Base-by-base conservation (phyloP, 176 grass and related monocot species). In the Zoysia japonica region DNA sequence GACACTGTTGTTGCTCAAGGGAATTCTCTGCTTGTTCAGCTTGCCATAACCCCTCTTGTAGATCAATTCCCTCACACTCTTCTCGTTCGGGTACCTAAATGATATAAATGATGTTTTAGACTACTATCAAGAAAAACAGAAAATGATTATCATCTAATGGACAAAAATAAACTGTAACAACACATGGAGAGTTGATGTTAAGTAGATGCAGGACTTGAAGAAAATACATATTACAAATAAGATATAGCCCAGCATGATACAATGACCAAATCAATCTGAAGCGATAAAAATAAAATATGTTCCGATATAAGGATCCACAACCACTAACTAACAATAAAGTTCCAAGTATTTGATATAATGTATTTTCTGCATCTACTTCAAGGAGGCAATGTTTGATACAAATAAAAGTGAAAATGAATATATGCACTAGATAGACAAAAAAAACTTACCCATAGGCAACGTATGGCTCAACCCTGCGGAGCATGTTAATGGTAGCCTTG, bases 401-500 rank as follows among this genome's bases (percentile, higher is more conserved):
- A 28, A 28, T 28, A 28, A 28, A 28, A 28, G 28, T 28, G 28
- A 28, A 28, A 28, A 28, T 28, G 28, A 28, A 28, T 28, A 28
- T 28, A 28, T 28, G 28, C 28, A 28, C 28, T 28, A 28, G 28
- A 28, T 28, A 28, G 28, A 28, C 28, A 28, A 28, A 28, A 28
- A 28, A 60, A 40, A 61, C 47, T 5, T 87, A 98, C 95, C 95
- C 95, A 76, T 94, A 98, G 13, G 95, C 93, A 55, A 98, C 95
- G 76, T 98, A 98, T 41, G 95, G 95, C 70, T 98, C 95, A 13
- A 98, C 95, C 67, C 95, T 85, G 43, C 90, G 87, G 10, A 97
- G 47, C 94, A 94, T 97, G 87, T 97, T 97, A 47, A 97, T 86
- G 35, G 91, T 94, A 19, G 94, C 91, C 85, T 94, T 97, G 85